Percentiles rank a stretch among this genome's conserved stretches.
Evolutionary conservation across 2,329 filamentous ascomycete genomes (phyloP).

Genomic region (Xylariaceae sp.): DNA sequence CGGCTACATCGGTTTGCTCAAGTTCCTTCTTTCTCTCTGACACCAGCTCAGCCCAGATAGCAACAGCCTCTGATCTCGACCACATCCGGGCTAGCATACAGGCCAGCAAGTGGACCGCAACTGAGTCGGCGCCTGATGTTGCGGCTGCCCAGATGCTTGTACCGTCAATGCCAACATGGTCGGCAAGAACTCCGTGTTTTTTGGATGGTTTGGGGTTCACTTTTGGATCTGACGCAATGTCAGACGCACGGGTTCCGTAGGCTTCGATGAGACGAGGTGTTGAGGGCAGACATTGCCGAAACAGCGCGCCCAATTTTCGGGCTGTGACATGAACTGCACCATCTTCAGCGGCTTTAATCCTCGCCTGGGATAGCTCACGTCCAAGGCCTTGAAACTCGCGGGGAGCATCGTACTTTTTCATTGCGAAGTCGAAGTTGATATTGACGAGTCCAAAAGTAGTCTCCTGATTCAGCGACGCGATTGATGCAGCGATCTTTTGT

Average conservation of each 20-base stretch:
- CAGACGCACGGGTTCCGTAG: slow-evolving; percentile 30
- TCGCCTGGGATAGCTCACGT: background rate
- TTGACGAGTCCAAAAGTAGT: no score
- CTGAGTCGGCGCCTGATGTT: slow-evolving; percentile 37
- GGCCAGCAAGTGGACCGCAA: slow-evolving; percentile 41
- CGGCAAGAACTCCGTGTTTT: slow-evolving; percentile 19
- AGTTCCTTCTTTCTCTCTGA: slow-evolving; percentile 3
- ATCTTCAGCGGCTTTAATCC: slow-evolving; percentile 3
- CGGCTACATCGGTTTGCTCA: slow-evolving; percentile 25
- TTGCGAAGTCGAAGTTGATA: slow-evolving; percentile 16
- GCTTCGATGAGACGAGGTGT: slow-evolving; percentile 29
- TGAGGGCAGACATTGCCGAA: slow-evolving; percentile 40
- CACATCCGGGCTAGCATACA: slow-evolving; percentile 47
- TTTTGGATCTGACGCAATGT: no score
- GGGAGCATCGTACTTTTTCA: slow-evolving; percentile 10
- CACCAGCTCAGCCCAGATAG: slow-evolving; percentile 46
- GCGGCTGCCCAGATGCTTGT: slow-evolving; percentile 44
- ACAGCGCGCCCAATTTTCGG: slow-evolving; percentile 46
- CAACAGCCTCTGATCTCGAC: slow-evolving; percentile 36
- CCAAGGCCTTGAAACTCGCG: slow-evolving; percentile 5
- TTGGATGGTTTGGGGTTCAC: background rate
- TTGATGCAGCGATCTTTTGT: no score
- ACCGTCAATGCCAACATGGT: slow-evolving; percentile 37
- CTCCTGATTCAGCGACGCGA: no score
- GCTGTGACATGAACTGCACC: slow-evolving; percentile 42